These are phyloP conservation scores for Scutellaria barbata DNA, from an alignment of 257 asterid species.

Conservation along the genomic window DNA sequence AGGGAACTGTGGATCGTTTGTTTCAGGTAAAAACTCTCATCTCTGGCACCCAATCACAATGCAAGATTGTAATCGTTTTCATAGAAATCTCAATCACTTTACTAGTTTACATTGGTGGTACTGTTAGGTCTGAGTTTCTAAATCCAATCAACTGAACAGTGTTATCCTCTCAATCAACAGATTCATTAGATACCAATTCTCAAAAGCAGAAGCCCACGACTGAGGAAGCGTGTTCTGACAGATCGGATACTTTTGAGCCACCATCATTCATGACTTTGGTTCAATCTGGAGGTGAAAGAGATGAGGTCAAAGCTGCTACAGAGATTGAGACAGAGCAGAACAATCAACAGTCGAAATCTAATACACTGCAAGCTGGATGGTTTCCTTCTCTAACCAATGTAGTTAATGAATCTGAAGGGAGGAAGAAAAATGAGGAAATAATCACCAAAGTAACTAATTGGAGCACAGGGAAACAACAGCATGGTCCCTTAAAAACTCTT, in stretches of 20 bases:
- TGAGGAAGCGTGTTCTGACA: slow-evolving; percentile 40
- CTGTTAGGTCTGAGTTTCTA: background rate
- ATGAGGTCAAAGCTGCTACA: slow-evolving; percentile 44
- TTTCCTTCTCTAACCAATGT: slow-evolving; percentile 74
- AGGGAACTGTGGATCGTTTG: slow-evolving; percentile 79
- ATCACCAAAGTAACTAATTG: slow-evolving; percentile 80
- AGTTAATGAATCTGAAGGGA: slow-evolving; percentile 75
- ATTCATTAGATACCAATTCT: slow-evolving; percentile 44
- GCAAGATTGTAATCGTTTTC: background rate
- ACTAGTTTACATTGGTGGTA: background rate
- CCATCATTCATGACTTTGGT: slow-evolving; percentile 83
- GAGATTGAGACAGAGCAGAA: slow-evolving; percentile 55
- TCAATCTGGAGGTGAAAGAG: slow-evolving; percentile 42
- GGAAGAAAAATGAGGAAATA: slow-evolving; percentile 83
- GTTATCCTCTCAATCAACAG: slow-evolving; percentile 52
- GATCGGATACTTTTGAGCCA: slow-evolving; percentile 65
- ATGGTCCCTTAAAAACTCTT: slow-evolving; percentile 62
- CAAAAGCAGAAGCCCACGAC: slow-evolving; percentile 45
- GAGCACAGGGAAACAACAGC: slow-evolving; percentile 76
- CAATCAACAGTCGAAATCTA: slow-evolving; percentile 52
- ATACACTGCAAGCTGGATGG: slow-evolving; percentile 69
- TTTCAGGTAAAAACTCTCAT: slow-evolving; percentile 61
- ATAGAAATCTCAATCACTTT: no score
- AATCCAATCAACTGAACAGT: slow-evolving; percentile 34
- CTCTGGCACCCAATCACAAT: slow-evolving; percentile 10